These are phyloP conservation scores for Vigna angularis DNA, from an alignment of 306 rosid species.

Conservation along the genomic window DNA sequence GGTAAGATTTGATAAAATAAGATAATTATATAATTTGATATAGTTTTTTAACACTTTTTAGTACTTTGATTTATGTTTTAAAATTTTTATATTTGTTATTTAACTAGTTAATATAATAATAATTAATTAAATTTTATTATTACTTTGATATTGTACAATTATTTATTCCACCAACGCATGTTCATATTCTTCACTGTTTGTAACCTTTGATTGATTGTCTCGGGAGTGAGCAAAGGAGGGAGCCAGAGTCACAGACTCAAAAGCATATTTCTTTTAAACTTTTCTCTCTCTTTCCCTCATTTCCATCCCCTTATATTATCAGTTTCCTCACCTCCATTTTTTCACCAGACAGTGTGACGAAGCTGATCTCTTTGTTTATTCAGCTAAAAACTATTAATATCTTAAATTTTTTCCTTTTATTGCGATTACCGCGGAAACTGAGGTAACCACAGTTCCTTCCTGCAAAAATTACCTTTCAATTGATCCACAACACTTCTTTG, in stretches of 20 bases:
- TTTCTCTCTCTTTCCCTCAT: neutral
- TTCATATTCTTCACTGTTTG: neutral
- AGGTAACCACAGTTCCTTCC: constrained; percentile 50
- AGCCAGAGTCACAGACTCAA: constrained; percentile 33
- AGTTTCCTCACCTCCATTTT: constrained; percentile 28
- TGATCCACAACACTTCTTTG: constrained; percentile 44
- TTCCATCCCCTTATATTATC: constrained; percentile 33
- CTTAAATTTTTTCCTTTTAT: neutral
- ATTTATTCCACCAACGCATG: no score
- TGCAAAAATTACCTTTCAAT: constrained; percentile 25
- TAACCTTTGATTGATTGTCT: constrained; percentile 21
- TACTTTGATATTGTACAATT: no score
- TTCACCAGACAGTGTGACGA: constrained; percentile 19
- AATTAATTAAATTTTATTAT: no score
- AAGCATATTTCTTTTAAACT: constrained; percentile 14
- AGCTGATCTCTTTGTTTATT: constrained; percentile 10
- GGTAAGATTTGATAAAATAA: no score
- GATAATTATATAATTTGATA: no score
- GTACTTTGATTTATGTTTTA: no score
- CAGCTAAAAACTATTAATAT: constrained; percentile 11
- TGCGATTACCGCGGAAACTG: constrained; percentile 48
- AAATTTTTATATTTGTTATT: no score
- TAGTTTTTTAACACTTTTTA: no score
- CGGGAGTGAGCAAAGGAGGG: constrained; percentile 30
- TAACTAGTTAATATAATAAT: no score